phyloP scores from a whole-genome alignment of 495 filamentous ascomycete species.

The Penicillium maclennaniae region DNA sequence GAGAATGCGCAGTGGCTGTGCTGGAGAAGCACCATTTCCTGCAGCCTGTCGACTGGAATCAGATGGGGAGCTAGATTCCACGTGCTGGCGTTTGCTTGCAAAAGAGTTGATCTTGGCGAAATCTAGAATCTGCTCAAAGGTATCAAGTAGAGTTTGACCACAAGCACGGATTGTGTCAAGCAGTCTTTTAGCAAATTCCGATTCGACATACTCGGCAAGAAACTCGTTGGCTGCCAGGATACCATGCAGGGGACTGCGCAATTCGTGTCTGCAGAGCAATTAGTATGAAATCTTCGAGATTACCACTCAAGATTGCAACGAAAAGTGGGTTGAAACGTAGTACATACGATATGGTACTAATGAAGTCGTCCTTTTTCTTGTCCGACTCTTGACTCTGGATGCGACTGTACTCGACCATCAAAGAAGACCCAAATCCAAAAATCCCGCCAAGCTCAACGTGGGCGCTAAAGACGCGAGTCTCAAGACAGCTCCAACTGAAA shows the following conservation, averaged over 20 bases:
- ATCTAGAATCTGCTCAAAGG: constrained; percentile 61
- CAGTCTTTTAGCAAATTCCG: constrained; percentile 45
- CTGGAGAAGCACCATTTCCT: no score
- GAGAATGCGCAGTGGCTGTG: neutral
- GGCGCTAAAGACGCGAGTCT: constrained; percentile 19
- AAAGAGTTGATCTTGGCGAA: constrained; percentile 52
- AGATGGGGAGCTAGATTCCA: no score
- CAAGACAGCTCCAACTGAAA: constrained; percentile 46
- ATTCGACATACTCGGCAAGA: constrained; percentile 49
- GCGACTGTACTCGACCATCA: constrained; percentile 57
- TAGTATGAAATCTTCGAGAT: constrained; percentile 11
- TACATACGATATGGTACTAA: constrained; percentile 54
- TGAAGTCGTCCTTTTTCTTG: constrained; percentile 57
- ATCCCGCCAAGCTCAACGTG: constrained; percentile 30
- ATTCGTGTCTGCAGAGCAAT: constrained; percentile 49
- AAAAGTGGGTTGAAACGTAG: constrained; percentile 3
- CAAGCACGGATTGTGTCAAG: constrained; percentile 54
- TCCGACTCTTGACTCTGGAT: constrained; percentile 42
- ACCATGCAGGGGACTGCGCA: constrained; percentile 61
- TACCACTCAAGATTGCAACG: no score
- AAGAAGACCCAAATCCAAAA: constrained; percentile 54
- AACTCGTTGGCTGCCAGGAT: constrained; percentile 59
- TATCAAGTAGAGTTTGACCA: constrained; percentile 60
- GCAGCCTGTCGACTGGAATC: no score
- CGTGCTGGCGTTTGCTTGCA: constrained; percentile 8